phyloP scores from a whole-genome alignment of 129 eudicot species.

The Pseudognaphalium luteoalbum region DNA sequence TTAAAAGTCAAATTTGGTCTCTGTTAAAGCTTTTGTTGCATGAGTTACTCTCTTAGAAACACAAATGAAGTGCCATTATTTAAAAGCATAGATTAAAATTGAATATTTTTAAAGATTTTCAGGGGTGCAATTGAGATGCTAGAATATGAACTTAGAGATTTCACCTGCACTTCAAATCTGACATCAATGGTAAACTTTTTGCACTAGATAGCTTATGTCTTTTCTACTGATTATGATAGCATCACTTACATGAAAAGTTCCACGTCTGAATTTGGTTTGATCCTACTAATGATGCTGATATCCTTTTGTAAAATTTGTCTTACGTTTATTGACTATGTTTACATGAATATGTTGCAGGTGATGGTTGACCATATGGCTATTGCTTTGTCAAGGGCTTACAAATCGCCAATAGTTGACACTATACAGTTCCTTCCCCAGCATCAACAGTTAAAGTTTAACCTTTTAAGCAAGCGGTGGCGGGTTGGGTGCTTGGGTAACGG shows the following conservation, averaged over 20 bases:
- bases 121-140: conserved; percentile 97
- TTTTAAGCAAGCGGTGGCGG: background rate
- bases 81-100: conserved; percentile 4
- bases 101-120: conserved; percentile 15
- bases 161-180: conserved; percentile 33
- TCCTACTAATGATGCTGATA: background rate
- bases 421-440: conserved; percentile 94
- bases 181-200: conserved; percentile 32
- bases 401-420: conserved; percentile 88
- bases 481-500: background rate
- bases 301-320: background rate
- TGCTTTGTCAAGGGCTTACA: conserved; percentile 91
- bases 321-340: background rate
- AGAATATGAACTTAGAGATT: conserved; percentile 62
- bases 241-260: background rate
- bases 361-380: conserved; percentile 91
- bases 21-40: background rate
- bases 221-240: background rate
- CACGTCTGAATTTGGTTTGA: background rate
- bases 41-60: too few relatives aligned
- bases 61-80: too few relatives aligned
- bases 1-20: background rate
- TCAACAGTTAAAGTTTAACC: conserved; percentile 69
- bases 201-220: background rate
- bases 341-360: conserved; percentile 50